Conservation (phyloP, 768 basidiomycete genomes). For the Pulveroboletus sp. region DNA sequence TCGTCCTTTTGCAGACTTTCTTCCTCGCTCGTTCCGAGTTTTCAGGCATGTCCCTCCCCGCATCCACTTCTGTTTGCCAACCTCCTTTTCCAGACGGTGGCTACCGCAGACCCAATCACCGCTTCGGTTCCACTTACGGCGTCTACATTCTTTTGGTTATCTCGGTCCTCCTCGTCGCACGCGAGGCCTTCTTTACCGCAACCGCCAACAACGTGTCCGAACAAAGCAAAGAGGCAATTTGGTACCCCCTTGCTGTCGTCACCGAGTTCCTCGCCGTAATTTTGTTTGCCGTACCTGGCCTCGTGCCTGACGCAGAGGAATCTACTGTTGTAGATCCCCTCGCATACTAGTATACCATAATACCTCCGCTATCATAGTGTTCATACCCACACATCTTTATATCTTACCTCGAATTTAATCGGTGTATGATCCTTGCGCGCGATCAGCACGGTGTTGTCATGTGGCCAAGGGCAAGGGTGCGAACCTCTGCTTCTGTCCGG, state of each 20-base stretch:
- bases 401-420: not conserved
- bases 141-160: conserved; percentile 24
- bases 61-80: not conserved
- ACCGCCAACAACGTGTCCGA: conserved; percentile 9
- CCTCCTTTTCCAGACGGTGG: conserved; percentile 5
- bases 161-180: conserved; percentile 23
- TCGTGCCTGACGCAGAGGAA: conserved; percentile 25
- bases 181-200: conserved; percentile 31
- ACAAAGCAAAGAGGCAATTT: conserved; percentile 29
- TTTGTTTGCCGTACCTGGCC: conserved; percentile 28
- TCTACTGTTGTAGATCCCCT: not conserved
- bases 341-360: conserved; percentile 1
- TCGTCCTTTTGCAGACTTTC: conserved; percentile 18
- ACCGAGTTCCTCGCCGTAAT: conserved; percentile 31
- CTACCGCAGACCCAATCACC: not conserved
- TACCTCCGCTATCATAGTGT: conserved; percentile 7
- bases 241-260: conserved; percentile 32
- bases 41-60: not conserved
- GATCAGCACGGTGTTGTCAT: conserved; percentile 9
- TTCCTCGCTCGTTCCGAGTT: conserved; percentile 20
- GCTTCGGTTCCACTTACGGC: conserved; percentile 19
- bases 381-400: not conserved
- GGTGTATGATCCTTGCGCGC: not conserved
- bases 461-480: conserved; percentile 26
- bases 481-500: conserved; percentile 3